Percentiles rank a stretch among this genome's conserved stretches.
phyloP scores from a whole-genome alignment of 768 basidiomycete species.

The Hirschioporus abietinus region DNA sequence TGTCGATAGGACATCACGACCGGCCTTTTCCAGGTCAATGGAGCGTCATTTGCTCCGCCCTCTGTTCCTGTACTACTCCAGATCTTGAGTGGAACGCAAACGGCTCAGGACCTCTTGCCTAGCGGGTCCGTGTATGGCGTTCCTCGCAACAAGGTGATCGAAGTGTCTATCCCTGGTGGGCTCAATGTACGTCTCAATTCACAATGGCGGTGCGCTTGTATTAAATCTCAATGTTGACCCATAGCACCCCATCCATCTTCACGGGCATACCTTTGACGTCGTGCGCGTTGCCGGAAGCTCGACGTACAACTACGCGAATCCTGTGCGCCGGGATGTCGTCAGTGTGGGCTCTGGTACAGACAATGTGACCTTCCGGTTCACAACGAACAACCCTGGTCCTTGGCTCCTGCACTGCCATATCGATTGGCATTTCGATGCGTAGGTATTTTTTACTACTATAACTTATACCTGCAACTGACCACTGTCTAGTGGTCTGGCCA shows the following conservation, averaged over 20 bases:
- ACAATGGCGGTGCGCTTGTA: background rate
- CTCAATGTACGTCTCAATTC: slow-evolving; percentile 13
- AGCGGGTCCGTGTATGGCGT: slow-evolving; percentile 42
- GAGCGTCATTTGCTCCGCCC: slow-evolving; percentile 29
- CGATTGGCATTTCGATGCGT: slow-evolving; percentile 40
- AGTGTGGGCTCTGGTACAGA: slow-evolving; percentile 10
- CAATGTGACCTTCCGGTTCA: slow-evolving; percentile 7
- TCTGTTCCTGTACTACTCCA: slow-evolving; percentile 39
- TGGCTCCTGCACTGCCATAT: slow-evolving; percentile 29
- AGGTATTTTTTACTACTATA: background rate
- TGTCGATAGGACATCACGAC: background rate
- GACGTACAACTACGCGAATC: slow-evolving; percentile 3
- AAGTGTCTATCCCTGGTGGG: slow-evolving; percentile 39
- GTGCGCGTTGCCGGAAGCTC: background rate
- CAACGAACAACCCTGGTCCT: slow-evolving; percentile 20
- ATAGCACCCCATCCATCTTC: slow-evolving; percentile 11
- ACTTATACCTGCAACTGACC: slow-evolving; percentile 28
- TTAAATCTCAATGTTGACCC: background rate
- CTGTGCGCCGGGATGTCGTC: slow-evolving; percentile 4
- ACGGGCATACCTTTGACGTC: slow-evolving; percentile 5
- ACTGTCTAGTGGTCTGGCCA: slow-evolving; percentile 28
- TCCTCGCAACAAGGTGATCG: slow-evolving; percentile 40
- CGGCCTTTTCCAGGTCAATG: slow-evolving; percentile 18
- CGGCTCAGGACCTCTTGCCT: slow-evolving; percentile 35
- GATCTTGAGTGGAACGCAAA: slow-evolving; percentile 35